Evolutionary conservation across 495 filamentous ascomycete species (phyloP).

Genomic region (Thermochaetoides thermophila): DNA sequence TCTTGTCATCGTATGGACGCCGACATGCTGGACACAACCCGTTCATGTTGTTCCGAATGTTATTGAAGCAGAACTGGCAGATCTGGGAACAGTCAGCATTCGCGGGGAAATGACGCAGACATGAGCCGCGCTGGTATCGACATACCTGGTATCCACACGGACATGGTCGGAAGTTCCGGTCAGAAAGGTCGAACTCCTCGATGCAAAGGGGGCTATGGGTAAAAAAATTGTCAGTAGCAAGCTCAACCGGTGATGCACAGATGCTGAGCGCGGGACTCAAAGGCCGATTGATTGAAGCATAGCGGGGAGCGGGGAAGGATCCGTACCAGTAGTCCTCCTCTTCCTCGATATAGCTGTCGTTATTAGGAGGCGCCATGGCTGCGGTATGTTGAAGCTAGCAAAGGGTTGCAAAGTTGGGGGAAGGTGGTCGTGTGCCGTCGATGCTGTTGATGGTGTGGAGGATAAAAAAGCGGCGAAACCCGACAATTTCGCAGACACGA

Average conservation of each 20-base stretch:
- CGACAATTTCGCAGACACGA: no score
- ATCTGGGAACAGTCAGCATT: slow-evolving; percentile 43
- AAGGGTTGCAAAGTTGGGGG: not conserved
- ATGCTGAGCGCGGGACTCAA: not conserved
- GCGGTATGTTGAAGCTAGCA: no score
- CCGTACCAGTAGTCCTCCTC: slow-evolving; percentile 83
- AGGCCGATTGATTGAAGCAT: not conserved
- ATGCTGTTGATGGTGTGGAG: no score
- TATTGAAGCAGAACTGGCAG: slow-evolving; percentile 99
- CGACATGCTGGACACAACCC: slow-evolving; percentile 92
- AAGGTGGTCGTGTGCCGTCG: slow-evolving; percentile 7
- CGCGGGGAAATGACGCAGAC: slow-evolving; percentile 3
- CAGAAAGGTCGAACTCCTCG: slow-evolving; percentile 94
- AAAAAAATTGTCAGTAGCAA: no score
- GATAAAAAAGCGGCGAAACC: no score
- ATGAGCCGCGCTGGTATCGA: not conserved
- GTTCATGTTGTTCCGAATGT: slow-evolving; percentile 91
- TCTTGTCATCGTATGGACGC: slow-evolving; percentile 86
- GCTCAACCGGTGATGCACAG: no score
- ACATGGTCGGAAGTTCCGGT: slow-evolving; percentile 94
- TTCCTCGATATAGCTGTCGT: slow-evolving; percentile 95
- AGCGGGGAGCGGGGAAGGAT: not conserved
- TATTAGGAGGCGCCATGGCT: slow-evolving; percentile 58
- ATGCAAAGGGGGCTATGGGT: slow-evolving; percentile 76
- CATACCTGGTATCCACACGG: slow-evolving; percentile 95